Base-by-base conservation (phyloP, 306 rosid genomes). In the Quercus agrifolia region DNA sequence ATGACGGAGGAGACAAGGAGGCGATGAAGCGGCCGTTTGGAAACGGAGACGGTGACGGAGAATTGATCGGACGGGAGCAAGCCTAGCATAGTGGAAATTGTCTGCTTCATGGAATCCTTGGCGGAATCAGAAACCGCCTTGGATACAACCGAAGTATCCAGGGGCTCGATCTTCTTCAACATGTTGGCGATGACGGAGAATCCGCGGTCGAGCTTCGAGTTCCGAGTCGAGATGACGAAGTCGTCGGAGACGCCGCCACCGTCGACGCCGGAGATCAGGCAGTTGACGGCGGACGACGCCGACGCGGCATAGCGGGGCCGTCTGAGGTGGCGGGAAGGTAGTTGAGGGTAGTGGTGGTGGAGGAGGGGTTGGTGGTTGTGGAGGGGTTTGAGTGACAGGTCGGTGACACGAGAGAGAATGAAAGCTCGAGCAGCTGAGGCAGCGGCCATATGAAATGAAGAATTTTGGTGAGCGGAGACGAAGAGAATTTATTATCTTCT, bases 1-100 rank as follows among this genome's bases (percentile, higher is more conserved):
- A 95, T 88, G 68, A 95, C 86, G 35, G 99, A 95, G 30, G 99
- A 95, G 75, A 86, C 88, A 7, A 95, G 92, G 20, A 95, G 90
- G 44, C 90, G 95, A 55, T 90, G 89, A 25, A 95, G 96, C 1
- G 98, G 98, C 3, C 64, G 85, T 83, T 71, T 84, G 23, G 90
- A 84, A 82, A 89, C 87, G 64, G 80, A 73, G 33, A 95, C 83
- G 30, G 93, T 91, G 44, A 95, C 98, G 51, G 93, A 55, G 85
- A 95, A 95, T 44, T 91, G 98, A 75, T 93, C 94, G 31, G 99
- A 95, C 17, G 98, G 99, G 2, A 95, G 89, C 80, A 95, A 74
- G 0, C 99, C 99, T 5, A 96, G 89, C 98, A 93, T 96, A 10
- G 96, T 88, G 20, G 98, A 96, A 68, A 96, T 93, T n/a, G 99